phyloP scores from a whole-genome alignment of 148 eudicot genomes.

The Rhododendron williamsianum region DNA sequence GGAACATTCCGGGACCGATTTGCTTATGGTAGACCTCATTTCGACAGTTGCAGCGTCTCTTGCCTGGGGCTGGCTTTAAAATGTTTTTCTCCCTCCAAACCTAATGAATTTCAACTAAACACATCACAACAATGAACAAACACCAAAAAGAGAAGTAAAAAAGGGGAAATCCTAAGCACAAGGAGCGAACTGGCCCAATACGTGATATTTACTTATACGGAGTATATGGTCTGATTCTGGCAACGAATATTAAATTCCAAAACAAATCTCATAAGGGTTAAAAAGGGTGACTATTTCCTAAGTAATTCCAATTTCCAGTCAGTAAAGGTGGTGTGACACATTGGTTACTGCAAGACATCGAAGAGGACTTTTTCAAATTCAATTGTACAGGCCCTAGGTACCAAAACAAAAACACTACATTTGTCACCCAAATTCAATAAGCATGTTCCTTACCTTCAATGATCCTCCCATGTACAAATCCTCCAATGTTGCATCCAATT shows the following conservation, averaged over 20 bases:
- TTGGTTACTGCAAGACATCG: not conserved
- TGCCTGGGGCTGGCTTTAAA: constrained; percentile 77
- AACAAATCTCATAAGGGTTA: not conserved
- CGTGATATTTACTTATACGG: not conserved
- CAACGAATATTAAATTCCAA: not conserved
- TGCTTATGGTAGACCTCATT: constrained; percentile 95
- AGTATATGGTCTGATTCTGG: not conserved
- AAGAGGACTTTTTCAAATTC: not conserved
- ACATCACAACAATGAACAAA: constrained; percentile 6
- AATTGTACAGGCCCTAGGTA: not conserved
- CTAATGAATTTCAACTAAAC: constrained; percentile 30
- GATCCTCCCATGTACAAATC: constrained; percentile 98
- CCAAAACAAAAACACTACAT: not conserved
- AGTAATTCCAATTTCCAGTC: not conserved
- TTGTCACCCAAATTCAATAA: not conserved
- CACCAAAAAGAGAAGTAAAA: not conserved
- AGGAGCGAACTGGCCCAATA: not conserved
- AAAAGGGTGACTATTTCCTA: not conserved
- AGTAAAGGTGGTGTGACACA: not conserved
- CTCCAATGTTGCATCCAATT: constrained; percentile 88
- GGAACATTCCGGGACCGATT: constrained; percentile 97
- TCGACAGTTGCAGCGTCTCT: constrained; percentile 91
- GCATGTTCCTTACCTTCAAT: constrained; percentile 53
- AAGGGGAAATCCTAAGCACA: not conserved
- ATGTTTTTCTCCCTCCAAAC: constrained; percentile 92